A percentile compares a stretch with the other conserved stretches of the same genome.
phyloP scores from a whole-genome alignment of 2,329 filamentous ascomycete genomes.

The Xylaria sp. region DNA sequence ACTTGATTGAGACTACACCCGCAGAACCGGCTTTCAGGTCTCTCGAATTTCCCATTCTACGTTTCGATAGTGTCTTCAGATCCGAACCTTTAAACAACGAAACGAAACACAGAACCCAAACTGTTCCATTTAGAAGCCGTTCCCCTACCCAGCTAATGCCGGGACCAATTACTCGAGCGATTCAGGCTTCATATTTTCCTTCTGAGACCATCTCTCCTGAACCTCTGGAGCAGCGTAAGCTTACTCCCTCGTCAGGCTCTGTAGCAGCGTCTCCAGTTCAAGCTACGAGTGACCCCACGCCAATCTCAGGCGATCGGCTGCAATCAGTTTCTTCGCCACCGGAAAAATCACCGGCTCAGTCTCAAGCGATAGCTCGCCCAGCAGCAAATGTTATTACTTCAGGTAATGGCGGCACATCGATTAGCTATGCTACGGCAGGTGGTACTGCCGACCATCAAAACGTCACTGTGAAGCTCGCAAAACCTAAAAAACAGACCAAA shows the following conservation, averaged over 20 bases:
- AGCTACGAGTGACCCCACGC: slow-evolving; percentile 18
- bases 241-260: slow-evolving; percentile 30
- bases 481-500: slow-evolving; percentile 49
- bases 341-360: slow-evolving; percentile 20
- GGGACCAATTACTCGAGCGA: slow-evolving; percentile 44
- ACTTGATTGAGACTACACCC: slow-evolving; percentile 50
- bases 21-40: slow-evolving; percentile 49
- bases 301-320: slow-evolving; percentile 23
- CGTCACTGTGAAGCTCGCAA: slow-evolving; percentile 49
- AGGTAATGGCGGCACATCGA: slow-evolving; percentile 51
- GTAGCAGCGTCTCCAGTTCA: slow-evolving; percentile 30
- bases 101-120: slow-evolving; percentile 42
- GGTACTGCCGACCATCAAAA: slow-evolving; percentile 49
- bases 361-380: slow-evolving; percentile 35
- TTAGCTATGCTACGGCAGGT: slow-evolving; percentile 51
- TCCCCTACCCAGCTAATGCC: slow-evolving; percentile 39
- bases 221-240: slow-evolving; percentile 27
- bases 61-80: slow-evolving; percentile 50
- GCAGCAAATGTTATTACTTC: slow-evolving; percentile 48
- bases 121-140: slow-evolving; percentile 38
- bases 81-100: slow-evolving; percentile 49
- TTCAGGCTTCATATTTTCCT: slow-evolving; percentile 34
- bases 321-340: slow-evolving; percentile 23
- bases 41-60: slow-evolving; percentile 50
- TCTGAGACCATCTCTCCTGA: slow-evolving; percentile 37